Evolutionary conservation across 306 rosid species (phyloP).

Genomic region (Vachellia collinsii): DNA sequence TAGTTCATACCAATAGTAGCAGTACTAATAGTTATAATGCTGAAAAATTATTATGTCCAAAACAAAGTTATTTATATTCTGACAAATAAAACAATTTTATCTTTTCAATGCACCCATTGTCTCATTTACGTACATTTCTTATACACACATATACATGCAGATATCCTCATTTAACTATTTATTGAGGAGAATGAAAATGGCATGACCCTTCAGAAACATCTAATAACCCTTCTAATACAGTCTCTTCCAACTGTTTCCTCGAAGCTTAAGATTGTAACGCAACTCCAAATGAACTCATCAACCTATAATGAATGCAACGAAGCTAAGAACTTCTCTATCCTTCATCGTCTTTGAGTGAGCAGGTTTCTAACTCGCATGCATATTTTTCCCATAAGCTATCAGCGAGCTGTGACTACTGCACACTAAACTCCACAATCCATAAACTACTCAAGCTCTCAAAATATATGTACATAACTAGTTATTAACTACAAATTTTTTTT

Average conservation of each 20-base stretch:
- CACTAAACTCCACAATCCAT: conserved; percentile 25
- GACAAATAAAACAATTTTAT: neutral
- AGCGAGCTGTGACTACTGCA: conserved; percentile 21
- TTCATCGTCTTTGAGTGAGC: neutral
- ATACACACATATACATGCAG: no score
- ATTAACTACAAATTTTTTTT: neutral
- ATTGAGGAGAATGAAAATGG: no score
- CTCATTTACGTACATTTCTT: neutral
- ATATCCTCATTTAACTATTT: no score
- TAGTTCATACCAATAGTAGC: no score
- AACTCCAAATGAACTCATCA: neutral
- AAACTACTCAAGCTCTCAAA: conserved; percentile 23
- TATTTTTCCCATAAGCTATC: neutral
- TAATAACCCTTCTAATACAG: neutral
- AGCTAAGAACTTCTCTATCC: neutral
- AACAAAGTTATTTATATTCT: neutral
- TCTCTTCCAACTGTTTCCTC: neutral
- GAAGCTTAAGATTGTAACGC: neutral
- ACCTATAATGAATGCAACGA: neutral
- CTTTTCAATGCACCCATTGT: neutral
- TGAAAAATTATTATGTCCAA: neutral
- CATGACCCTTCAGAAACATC: neutral
- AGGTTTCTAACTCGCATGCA: neutral
- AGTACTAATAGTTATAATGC: no score
- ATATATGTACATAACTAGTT: conserved; percentile 33